Conservation (phyloP, 1,284 basidiomycete species). For the Dichomitus squalens region DNA sequence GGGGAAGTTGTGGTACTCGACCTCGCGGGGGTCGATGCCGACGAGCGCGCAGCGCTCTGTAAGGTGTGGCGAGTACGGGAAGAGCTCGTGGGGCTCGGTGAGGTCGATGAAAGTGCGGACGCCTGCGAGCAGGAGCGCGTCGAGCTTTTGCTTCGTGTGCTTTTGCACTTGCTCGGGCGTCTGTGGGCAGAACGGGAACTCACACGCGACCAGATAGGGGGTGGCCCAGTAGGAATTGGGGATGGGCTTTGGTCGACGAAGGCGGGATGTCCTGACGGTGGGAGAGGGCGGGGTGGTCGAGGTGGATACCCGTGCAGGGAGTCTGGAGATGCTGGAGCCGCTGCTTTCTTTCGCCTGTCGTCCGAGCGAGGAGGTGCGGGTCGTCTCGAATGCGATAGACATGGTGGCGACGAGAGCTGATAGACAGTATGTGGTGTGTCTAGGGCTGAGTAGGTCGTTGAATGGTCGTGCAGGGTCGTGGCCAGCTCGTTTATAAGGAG, state of each 20-base stretch:
- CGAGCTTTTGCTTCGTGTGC: constrained; percentile 55
- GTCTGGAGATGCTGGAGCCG: constrained; percentile 12
- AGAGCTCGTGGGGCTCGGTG: constrained; percentile 46
- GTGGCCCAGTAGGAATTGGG: constrained; percentile 84
- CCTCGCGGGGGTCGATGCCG: constrained; percentile 45
- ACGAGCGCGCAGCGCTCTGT: constrained; percentile 51
- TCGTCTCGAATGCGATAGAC: constrained; percentile 25
- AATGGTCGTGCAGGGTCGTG: constrained; percentile 9
- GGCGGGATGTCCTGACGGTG: constrained; percentile 12
- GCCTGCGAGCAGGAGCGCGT: constrained; percentile 49
- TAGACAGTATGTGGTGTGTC: background rate
- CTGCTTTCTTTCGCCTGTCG: constrained; percentile 1
- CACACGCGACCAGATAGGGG: constrained; percentile 68
- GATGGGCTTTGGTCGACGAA: constrained; percentile 54
- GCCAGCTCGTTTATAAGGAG: constrained; percentile 10
- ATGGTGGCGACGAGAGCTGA: constrained; percentile 5
- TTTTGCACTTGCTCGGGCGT: constrained; percentile 37
- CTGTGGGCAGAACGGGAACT: constrained; percentile 72
- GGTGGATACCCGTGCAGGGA: constrained; percentile 5
- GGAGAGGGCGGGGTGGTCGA: constrained; percentile 8
- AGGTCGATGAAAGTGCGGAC: constrained; percentile 67
- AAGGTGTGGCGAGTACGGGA: constrained; percentile 63
- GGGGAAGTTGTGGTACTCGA: constrained; percentile 48
- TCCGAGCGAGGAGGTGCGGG: constrained; percentile 7
- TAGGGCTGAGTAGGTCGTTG: background rate